Evolutionary conservation across 108 stramenopile genomes (phyloP).

Genomic region (Fragilariopsis cylindrus): DNA sequence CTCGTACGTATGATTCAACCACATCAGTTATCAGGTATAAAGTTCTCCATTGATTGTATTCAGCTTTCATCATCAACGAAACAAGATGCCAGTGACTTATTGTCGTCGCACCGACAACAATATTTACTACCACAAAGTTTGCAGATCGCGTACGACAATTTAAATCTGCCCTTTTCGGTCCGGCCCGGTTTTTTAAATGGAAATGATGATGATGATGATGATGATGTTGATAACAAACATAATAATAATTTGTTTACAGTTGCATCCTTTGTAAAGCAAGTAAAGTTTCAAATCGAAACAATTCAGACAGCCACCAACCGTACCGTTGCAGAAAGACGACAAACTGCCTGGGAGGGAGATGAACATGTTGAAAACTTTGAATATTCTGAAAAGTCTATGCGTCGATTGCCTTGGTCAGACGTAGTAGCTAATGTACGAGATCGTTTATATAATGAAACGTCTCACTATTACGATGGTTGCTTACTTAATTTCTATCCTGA

Average conservation of each 20-base stretch:
- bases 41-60: slow-evolving; percentile 43
- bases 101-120: neutral
- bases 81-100: neutral
- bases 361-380: slow-evolving; percentile 42
- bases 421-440: slow-evolving; percentile 41
- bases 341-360: slow-evolving; percentile 65
- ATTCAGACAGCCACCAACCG: slow-evolving; percentile 43
- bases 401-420: slow-evolving; percentile 39
- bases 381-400: slow-evolving; percentile 56
- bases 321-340: slow-evolving; percentile 47
- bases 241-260: slow-evolving; percentile 24
- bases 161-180: slow-evolving; percentile 48
- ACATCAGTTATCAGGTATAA: slow-evolving; percentile 45
- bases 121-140: slow-evolving; percentile 18
- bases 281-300: slow-evolving; percentile 41
- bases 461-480: slow-evolving; percentile 50
- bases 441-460: slow-evolving; percentile 24
- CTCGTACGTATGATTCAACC: slow-evolving; percentile 17
- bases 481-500: slow-evolving; percentile 59
- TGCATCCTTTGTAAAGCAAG: slow-evolving; percentile 32
- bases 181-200: slow-evolving; percentile 20
- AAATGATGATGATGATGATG: neutral
- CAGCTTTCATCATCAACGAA: neutral
- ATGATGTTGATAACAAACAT: neutral
- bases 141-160: slow-evolving; percentile 36